Percentiles rank a stretch among this genome's conserved stretches.
Evolutionary conservation across 2,329 filamentous ascomycete species (phyloP).

Genomic region (Iodosphaeria phyllophila): DNA sequence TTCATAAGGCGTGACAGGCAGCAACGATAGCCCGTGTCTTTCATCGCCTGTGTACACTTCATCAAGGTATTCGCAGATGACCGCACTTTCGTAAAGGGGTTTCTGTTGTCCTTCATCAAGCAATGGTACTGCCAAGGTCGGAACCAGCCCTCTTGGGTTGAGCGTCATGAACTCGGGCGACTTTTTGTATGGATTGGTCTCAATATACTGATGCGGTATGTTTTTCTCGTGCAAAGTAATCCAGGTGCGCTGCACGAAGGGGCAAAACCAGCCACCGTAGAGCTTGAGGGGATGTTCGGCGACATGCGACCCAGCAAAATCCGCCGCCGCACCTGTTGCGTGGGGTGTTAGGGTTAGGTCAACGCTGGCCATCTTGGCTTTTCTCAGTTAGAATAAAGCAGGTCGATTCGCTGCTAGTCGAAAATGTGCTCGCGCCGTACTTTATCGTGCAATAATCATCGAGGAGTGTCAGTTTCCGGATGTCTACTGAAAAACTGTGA

Average conservation of each 20-base stretch:
- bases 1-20: slow-evolving; percentile 43
- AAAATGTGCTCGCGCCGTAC: too few species aligned
- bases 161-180: slow-evolving; percentile 45
- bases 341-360: slow-evolving; percentile 28
- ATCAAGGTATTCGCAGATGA: slow-evolving; percentile 61
- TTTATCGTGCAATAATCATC: too few species aligned
- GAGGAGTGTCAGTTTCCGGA: too few species aligned
- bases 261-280: slow-evolving; percentile 61
- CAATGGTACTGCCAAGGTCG: slow-evolving; percentile 38
- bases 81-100: slow-evolving; percentile 52
- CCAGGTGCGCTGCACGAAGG: slow-evolving; percentile 53
- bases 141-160: slow-evolving; percentile 60
- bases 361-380: slow-evolving; percentile 21
- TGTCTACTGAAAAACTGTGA: too few species aligned
- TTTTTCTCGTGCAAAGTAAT: slow-evolving; percentile 55
- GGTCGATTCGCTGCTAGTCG: too few species aligned
- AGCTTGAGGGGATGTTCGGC: slow-evolving; percentile 37
- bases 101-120: slow-evolving; percentile 18
- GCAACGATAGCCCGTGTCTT: slow-evolving; percentile 24
- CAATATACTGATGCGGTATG: slow-evolving; percentile 56
- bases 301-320: slow-evolving; percentile 24
- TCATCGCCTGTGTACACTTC: slow-evolving; percentile 38
- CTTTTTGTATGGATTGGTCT: slow-evolving; percentile 66
- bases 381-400: too few species aligned
- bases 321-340: slow-evolving; percentile 28